These are phyloP conservation scores for Boletus pseudo-olivaceus DNA, from an alignment of 768 basidiomycete genomes.

Conservation along the genomic window DNA sequence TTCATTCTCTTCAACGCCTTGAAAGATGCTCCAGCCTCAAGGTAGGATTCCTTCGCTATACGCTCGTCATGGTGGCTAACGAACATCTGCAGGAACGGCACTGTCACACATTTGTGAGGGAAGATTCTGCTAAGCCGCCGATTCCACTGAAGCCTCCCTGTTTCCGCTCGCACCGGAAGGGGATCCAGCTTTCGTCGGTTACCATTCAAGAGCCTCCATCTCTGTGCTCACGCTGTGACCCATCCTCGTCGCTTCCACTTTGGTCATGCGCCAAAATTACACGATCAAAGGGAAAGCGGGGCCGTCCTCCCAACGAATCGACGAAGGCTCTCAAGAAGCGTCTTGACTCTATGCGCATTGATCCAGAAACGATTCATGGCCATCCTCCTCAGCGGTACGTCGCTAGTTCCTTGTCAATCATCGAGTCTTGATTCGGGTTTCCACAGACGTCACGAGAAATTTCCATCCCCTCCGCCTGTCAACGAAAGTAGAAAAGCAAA, in stretches of 20 bases:
- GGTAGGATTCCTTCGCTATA: background rate
- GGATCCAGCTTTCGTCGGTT: background rate
- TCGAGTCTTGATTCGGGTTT: background rate
- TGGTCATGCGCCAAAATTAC: slow-evolving; percentile 19
- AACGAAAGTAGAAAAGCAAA: background rate
- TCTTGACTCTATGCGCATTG: slow-evolving; percentile 4
- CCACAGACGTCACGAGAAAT: background rate
- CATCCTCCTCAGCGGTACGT: slow-evolving; percentile 1
- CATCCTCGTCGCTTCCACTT: slow-evolving; percentile 3
- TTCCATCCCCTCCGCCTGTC: background rate
- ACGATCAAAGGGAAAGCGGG: slow-evolving; percentile 6
- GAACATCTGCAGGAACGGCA: background rate
- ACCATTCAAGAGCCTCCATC: background rate
- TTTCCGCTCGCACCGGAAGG: background rate
- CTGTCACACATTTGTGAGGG: background rate
- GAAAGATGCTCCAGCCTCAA: background rate
- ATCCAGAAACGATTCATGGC: slow-evolving; percentile 5
- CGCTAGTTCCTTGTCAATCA: background rate
- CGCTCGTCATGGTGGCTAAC: background rate
- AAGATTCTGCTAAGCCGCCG: background rate
- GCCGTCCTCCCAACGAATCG: background rate
- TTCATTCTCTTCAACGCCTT: background rate
- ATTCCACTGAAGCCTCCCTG: slow-evolving; percentile 4
- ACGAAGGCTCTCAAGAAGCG: slow-evolving; percentile 7
- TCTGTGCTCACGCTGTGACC: slow-evolving; percentile 4